Percentiles rank a stretch among this genome's conserved stretches.
Evolutionary conservation across 73 alveolate species (phyloP).

Genomic region (Blepharisma japonicum): DNA sequence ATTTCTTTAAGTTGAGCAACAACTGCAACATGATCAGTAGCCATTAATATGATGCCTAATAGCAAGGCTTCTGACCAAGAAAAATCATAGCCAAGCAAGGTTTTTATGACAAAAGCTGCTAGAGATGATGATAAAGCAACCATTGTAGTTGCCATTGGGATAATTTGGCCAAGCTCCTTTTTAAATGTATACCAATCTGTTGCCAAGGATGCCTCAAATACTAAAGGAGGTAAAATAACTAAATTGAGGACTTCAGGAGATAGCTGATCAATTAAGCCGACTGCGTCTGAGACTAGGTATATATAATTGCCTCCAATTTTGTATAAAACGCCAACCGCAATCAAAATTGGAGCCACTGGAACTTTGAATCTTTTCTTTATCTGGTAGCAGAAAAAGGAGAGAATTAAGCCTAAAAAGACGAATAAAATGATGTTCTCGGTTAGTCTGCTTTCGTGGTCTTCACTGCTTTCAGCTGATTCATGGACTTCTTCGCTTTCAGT

Average conservation of each 20-base stretch:
- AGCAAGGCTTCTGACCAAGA: slow-evolving; percentile 36
- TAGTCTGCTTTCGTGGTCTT: too few relatives aligned
- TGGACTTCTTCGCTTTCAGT: too few relatives aligned
- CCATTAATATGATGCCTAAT: slow-evolving; percentile 41
- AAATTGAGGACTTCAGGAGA: neutral
- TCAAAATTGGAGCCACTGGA: neutral
- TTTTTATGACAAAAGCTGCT: slow-evolving; percentile 32
- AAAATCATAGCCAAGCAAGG: slow-evolving; percentile 39
- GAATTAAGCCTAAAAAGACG: slow-evolving; percentile 7
- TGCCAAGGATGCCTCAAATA: slow-evolving; percentile 20
- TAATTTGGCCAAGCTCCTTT: slow-evolving; percentile 13
- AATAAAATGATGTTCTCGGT: neutral
- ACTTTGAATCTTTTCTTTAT: neutral
- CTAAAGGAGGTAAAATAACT: slow-evolving; percentile 18
- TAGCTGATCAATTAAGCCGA: neutral
- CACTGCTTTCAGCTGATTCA: too few relatives aligned
- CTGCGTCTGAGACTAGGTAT: neutral
- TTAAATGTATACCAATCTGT: slow-evolving; percentile 21
- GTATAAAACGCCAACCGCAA: slow-evolving; percentile 21
- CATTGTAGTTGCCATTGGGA: slow-evolving; percentile 7
- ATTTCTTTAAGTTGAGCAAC: slow-evolving; percentile 39
- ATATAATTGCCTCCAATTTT: neutral
- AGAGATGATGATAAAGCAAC: slow-evolving; percentile 24
- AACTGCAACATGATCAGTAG: slow-evolving; percentile 50
- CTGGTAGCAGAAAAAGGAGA: neutral